Evolutionary conservation across 106 monocot species (phyloP), one percentile per base, ranked within the genome.

Genomic region (Triglochin maritima): DNA sequence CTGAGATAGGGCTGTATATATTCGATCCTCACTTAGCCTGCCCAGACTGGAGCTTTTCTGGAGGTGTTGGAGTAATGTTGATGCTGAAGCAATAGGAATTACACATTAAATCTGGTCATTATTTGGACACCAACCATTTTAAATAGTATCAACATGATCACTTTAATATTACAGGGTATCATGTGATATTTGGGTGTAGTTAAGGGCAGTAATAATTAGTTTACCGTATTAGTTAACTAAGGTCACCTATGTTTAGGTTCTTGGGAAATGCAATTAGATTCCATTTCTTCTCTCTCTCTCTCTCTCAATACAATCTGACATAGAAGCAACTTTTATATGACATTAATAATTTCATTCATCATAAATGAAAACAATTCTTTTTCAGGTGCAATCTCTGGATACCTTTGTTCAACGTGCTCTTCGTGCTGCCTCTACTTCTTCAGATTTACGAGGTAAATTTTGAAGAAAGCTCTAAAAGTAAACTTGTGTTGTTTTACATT

Each of bases 341-440:
- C 29, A 29, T 29, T 29, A 29, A 29, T 29, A 29, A 29, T 29
- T 29, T 29, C 29, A 29, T 29, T 29, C 29, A 29, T 29, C 16
- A n/a, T 58, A 58, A 58, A 14, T 16, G 16, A 14, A 58, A 58
- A 16, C 16, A 5, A 6, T 58, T 58, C 16, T 2, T 58, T 72
- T 49, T 47, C 74, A 87, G 90, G 76, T 95, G 5, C 81, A 87
- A 46, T 81, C 70, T 51, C 53, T 95, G 49, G 85, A 95, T 60
- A 81, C 81, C 62, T 65, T 90, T 6, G 95, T 87, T 11, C 59
- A 48, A 4, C 90, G 90, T 77, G 95, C 95, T 53, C 78, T 95
- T 69, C 47, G 16, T 76, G 76, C 90, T 51, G 69, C 86, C 14
- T 78, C 52, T 78, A 59, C 71, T 67, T 72, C 47, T 69, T 77